These are phyloP conservation scores for Microthlaspi erraticum DNA, from an alignment of 345 rosid genomes.

Conservation along the genomic window DNA sequence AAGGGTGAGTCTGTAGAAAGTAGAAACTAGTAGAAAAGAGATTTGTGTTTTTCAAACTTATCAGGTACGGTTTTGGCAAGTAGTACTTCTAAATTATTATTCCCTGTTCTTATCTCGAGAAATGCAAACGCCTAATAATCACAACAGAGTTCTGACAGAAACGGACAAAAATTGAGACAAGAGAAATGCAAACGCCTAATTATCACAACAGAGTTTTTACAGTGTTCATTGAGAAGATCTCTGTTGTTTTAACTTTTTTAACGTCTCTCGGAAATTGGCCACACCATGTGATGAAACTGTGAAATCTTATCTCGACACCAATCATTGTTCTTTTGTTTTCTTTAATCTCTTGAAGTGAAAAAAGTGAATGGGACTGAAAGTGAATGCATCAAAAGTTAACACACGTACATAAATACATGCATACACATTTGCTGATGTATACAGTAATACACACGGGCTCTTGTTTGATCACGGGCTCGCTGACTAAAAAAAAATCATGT, in stretches of 20 bases:
- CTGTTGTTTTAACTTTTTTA: conserved; percentile 30
- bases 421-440: neutral
- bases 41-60: too few relatives aligned
- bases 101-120: neutral
- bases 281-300: conserved; percentile 33
- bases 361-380: conserved; percentile 20
- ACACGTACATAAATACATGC: neutral
- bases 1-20: neutral
- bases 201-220: too few relatives aligned
- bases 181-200: too few relatives aligned
- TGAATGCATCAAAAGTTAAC: conserved; percentile 7
- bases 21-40: conserved; percentile 8
- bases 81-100: too few relatives aligned
- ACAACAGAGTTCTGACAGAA: conserved; percentile 2
- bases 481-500: conserved; percentile 24
- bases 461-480: conserved; percentile 33
- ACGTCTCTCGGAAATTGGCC: conserved; percentile 26
- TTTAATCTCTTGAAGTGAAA: conserved; percentile 20
- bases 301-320: conserved; percentile 28
- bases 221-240: conserved; percentile 30
- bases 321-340: conserved; percentile 36
- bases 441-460: conserved; percentile 7
- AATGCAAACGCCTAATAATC: conserved; percentile 8
- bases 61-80: too few relatives aligned
- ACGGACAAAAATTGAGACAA: conserved; percentile 22